Base-by-base conservation (phyloP, 2,329 filamentous ascomycete species). In the Sporothrix mexicana region DNA sequence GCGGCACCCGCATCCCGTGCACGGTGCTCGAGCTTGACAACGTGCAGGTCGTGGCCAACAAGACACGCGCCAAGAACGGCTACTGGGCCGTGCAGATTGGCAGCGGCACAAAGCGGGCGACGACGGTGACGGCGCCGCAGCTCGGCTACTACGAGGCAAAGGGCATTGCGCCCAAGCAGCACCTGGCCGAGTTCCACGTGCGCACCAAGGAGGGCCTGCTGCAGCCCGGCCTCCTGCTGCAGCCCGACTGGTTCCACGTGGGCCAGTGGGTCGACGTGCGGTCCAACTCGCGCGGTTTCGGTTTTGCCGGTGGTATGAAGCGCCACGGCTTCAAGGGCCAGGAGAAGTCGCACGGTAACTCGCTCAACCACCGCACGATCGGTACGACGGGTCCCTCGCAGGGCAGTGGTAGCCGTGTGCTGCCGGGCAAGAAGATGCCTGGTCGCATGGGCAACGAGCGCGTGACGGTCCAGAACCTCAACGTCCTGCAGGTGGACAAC, bases 231-330 rank as follows among this genome's bases (percentile, higher is more conserved):
- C 85, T 91, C 77, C 85, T 88, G 77, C 88, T 99, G 76, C 87
- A 88, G 74, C 93, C 96, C n/a, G 91, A 93, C 79, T 97, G 96
- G 93, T 98, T 98, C 84, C 87, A 91, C 78, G 88, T 91, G 79
- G 96, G 96, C 20, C 94, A 98, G 83, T 97, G 90, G 82, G 92
- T 99, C 74, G 96, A 99, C 84, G 91, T 94, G 71, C 88, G 91
- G 78, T 91, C 90, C 67, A 89, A 92, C 79, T 92, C 90, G 77
- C 89, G 93, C 80, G 96, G 96, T 70, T 95, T 94, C 88, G 96
- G 96, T 8, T 99, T 98, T 81, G 93, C 92, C 10, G 96, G 96
- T 88, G 96, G 93, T 77, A 99, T 99, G 96, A 99, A 99, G 90
- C 88, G 93, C 77, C 93, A 95, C 84, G 94, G 94, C 47, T 98